A percentile compares a stretch with the other conserved stretches of the same genome.
phyloP scores from a whole-genome alignment of 805 yeast species.

The Candida xiaguanensis region DNA sequence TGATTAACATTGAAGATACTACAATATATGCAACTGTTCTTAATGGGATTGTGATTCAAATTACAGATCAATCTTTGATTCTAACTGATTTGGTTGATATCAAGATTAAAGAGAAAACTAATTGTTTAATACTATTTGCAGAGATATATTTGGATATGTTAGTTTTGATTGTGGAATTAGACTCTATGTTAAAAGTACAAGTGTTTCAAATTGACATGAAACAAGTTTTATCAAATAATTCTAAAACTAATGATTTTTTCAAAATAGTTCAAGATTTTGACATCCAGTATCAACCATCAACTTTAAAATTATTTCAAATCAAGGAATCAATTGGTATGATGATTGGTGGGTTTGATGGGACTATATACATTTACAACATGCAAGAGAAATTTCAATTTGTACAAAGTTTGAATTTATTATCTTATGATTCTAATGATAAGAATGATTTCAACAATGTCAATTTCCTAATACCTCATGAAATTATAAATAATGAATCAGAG shows the following conservation, averaged over 20 bases:
- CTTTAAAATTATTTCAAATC: conserved; percentile 8
- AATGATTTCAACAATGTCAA: neutral
- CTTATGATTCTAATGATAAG: neutral
- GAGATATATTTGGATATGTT: conserved; percentile 10
- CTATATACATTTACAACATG: conserved; percentile 5
- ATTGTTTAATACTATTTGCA: conserved; percentile 13
- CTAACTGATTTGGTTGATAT: conserved; percentile 19
- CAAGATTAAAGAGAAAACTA: conserved; percentile 5
- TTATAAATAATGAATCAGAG: conserved; percentile 5
- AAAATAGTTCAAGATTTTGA: neutral
- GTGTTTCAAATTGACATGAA: neutral
- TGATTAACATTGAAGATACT: conserved; percentile 11
- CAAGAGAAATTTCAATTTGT: neutral
- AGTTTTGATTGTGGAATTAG: conserved; percentile 14
- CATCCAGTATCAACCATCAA: conserved; percentile 13
- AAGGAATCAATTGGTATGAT: conserved; percentile 4
- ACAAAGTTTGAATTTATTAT: neutral
- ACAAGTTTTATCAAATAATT: neutral
- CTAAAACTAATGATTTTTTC: neutral
- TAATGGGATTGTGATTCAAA: neutral
- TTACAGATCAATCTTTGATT: conserved; percentile 10
- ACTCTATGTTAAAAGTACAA: neutral
- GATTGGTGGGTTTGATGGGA: conserved; percentile 20
- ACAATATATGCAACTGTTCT: conserved; percentile 15
- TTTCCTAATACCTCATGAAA: conserved; percentile 21